phyloP scores from a whole-genome alignment of 352 stramenopile species.

The Globisporangium barbulae region DNA sequence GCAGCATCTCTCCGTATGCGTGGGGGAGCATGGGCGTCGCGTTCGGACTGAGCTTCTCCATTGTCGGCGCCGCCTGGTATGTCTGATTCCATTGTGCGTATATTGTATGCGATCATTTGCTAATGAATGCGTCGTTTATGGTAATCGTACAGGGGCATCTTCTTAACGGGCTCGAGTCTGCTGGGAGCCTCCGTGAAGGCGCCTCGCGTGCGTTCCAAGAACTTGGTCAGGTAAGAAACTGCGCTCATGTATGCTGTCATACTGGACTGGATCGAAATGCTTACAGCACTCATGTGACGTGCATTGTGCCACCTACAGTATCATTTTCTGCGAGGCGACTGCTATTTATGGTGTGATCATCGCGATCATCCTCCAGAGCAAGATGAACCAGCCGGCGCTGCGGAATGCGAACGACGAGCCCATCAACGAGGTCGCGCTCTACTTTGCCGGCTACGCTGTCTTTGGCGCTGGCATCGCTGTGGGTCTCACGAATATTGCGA shows the following conservation, averaged over 20 bases:
- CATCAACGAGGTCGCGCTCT: slow-evolving; percentile 77
- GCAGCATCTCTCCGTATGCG: slow-evolving; percentile 98
- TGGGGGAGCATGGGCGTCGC: slow-evolving; percentile 98
- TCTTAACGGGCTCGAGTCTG: slow-evolving; percentile 94
- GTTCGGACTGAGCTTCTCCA: slow-evolving; percentile 95
- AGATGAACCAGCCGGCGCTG: slow-evolving; percentile 85
- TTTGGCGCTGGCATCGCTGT: slow-evolving; percentile 97
- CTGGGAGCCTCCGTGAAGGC: slow-evolving; percentile 98
- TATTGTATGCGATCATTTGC: background rate
- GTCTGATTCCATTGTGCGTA: slow-evolving; percentile 10
- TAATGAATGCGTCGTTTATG: background rate
- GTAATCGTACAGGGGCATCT: slow-evolving; percentile 73
- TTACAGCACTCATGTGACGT: background rate
- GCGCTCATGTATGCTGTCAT: background rate
- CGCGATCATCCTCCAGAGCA: slow-evolving; percentile 98
- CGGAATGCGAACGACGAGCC: slow-evolving; percentile 56
- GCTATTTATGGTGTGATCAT: slow-evolving; percentile 99
- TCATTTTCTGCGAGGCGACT: slow-evolving; percentile 99
- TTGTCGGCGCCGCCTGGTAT: slow-evolving; percentile 96
- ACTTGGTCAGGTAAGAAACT: slow-evolving; percentile 89
- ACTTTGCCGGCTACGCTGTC: slow-evolving; percentile 98
- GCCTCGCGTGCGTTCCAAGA: slow-evolving; percentile 98
- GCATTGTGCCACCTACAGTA: slow-evolving; percentile 30
- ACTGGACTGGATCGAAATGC: background rate
- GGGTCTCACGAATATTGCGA: slow-evolving; percentile 98